Evolutionary conservation across 805 yeast genomes (phyloP).

Genomic region (Nakazawaea pomicola): DNA sequence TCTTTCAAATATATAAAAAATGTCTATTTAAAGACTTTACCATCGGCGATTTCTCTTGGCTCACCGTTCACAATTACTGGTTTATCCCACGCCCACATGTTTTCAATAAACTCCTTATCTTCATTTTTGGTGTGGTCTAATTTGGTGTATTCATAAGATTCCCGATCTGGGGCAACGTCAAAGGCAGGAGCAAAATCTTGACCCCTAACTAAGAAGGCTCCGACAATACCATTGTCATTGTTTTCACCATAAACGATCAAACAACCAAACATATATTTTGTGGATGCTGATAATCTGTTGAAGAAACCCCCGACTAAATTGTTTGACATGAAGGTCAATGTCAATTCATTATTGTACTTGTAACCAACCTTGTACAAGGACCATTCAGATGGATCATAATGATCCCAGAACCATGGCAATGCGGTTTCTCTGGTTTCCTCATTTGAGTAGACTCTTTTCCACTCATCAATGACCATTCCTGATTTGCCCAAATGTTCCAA

Average conservation of each 20-base stretch:
- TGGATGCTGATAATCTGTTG: conserved; percentile 87
- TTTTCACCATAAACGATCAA: conserved; percentile 96
- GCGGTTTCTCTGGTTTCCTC: conserved; percentile 94
- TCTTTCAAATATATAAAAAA: not conserved
- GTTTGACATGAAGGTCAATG: conserved; percentile 96
- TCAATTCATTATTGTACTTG: conserved; percentile 97
- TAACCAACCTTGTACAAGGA: conserved; percentile 92
- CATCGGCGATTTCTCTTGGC: conserved; percentile 87
- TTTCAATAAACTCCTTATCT: conserved; percentile 74
- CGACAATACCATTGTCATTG: conserved; percentile 96
- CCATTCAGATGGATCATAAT: conserved; percentile 89
- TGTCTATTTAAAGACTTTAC: conserved; percentile 89
- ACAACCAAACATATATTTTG: conserved; percentile 91
- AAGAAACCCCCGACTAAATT: conserved; percentile 97
- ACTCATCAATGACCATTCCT: conserved; percentile 72
- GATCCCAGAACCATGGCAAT: conserved; percentile 97
- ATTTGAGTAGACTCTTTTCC: conserved; percentile 96
- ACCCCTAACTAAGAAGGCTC: conserved; percentile 94
- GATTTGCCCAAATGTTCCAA: conserved; percentile 76
- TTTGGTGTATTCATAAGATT: conserved; percentile 80
- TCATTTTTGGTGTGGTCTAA: conserved; percentile 75
- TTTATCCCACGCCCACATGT: conserved; percentile 98
- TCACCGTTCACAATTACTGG: conserved; percentile 80
- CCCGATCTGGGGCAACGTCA: conserved; percentile 99
- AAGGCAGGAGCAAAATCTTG: conserved; percentile 88